Conservation (phyloP, 108 stramenopile species). For the Fragilaria crotonensis region DNA sequence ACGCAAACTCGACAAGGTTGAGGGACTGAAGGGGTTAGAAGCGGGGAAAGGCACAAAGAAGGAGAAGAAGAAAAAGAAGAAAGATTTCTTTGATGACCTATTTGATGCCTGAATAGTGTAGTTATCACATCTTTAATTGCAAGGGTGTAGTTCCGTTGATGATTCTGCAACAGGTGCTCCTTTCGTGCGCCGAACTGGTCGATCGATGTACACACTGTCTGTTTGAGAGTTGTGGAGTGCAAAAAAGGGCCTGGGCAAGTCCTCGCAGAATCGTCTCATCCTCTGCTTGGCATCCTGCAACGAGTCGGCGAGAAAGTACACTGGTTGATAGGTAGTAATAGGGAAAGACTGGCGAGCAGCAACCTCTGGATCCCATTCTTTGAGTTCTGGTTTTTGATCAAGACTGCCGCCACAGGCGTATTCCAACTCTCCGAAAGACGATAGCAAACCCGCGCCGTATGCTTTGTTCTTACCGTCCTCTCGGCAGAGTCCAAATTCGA, state of each 20-base stretch:
- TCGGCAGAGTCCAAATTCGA: conserved; percentile 92
- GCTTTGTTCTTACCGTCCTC: conserved; percentile 84
- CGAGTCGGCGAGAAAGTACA: conserved; percentile 92
- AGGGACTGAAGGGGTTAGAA: not conserved
- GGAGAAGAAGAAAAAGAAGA: conserved; percentile 4
- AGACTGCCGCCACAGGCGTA: conserved; percentile 72
- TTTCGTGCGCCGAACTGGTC: conserved; percentile 50
- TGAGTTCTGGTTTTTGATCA: conserved; percentile 56
- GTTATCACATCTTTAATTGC: not conserved
- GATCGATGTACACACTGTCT: conserved; percentile 78
- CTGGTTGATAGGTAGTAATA: conserved; percentile 94
- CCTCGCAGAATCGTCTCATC: conserved; percentile 86
- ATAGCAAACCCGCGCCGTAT: conserved; percentile 94
- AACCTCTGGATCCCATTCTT: conserved; percentile 90
- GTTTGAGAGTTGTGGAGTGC: conserved; percentile 83
- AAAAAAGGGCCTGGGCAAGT: conserved; percentile 82
- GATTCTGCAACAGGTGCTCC: not conserved
- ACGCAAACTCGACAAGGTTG: not conserved
- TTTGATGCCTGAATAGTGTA: not conserved
- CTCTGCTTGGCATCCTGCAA: conserved; percentile 79
- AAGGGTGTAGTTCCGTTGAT: not conserved
- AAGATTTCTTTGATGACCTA: conserved; percentile 4
- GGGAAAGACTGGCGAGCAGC: conserved; percentile 88
- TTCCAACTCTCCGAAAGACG: conserved; percentile 93
- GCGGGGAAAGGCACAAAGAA: not conserved